These are phyloP conservation scores for Penicillium sp. DNA, from an alignment of 2,329 filamentous ascomycete species.

Conservation along the genomic window DNA sequence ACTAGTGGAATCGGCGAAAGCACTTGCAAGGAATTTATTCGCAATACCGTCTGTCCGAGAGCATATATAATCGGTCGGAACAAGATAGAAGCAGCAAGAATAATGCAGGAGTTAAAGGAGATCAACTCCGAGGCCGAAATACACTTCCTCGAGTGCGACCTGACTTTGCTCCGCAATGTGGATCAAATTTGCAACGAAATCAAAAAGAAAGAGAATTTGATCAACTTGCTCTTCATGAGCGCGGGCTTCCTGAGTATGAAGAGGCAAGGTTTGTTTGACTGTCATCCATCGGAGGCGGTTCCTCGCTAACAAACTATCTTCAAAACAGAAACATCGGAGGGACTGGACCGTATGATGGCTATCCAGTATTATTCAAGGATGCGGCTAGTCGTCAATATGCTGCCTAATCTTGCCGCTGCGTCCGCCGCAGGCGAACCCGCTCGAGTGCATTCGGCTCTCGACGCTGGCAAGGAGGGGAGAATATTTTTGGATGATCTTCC, in stretches of 20 bases:
- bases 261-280: too few relatives aligned
- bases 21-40: not conserved
- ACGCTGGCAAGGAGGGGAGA: not conserved
- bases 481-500: not conserved
- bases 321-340: not conserved
- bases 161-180: conserved; percentile 56
- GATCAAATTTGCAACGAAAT: conserved; percentile 56
- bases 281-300: too few relatives aligned
- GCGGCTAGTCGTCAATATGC: not conserved
- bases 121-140: conserved; percentile 52
- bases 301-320: not conserved
- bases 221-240: conserved; percentile 49
- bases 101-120: conserved; percentile 47
- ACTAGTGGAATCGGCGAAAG: not conserved
- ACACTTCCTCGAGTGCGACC: conserved; percentile 54
- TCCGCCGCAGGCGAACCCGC: not conserved
- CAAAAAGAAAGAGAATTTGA: conserved; percentile 36
- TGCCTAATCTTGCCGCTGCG: not conserved
- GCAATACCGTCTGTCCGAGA: not conserved
- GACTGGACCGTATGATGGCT: not conserved
- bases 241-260: not conserved
- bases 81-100: conserved; percentile 37
- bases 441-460: not conserved
- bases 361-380: not conserved
- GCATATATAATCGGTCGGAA: conserved; percentile 57